Base-by-base conservation (phyloP, 495 filamentous ascomycete species). In the Pseudoneurospora amorphoporcata region DNA sequence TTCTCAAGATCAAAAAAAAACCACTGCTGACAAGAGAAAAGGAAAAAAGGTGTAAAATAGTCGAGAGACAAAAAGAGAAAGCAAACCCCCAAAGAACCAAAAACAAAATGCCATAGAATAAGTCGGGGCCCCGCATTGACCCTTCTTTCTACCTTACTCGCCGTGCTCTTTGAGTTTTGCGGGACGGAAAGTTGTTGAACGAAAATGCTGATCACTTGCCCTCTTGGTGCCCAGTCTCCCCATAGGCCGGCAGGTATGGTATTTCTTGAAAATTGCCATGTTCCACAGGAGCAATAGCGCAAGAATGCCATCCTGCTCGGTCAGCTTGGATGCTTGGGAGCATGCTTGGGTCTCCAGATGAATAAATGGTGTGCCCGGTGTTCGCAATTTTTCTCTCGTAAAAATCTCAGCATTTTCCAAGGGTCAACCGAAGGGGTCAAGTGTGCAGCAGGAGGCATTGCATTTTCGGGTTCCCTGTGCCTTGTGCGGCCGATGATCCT, bases 241-340 rank as follows among this genome's bases (percentile, higher is more conserved):
- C 12, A 29, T 47, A 23, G 69, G 39, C 41, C 69, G 45, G 41
- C 29, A 14, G 3, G 35, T 65, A 77, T 77, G 76, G 76, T 68
- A 75, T 76, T 78, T 78, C 43, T 75, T 32, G 32, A 42, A 72
- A 78, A 74, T 78, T 65, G 69, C 76, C 76, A 77, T 78, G 75
- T 77, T 74, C 58, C 72, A 72, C 73, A 68, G 39, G 37, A 35
- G 53, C 53, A 35, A 65, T 35, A 65, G 53, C 53, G 53, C 69
- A 58, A 58, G 47, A 78, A 76, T 76, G 17, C 58, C 35, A 23
- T 72, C 35, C 35, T 37, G 35, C 35, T 37, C 35, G 71, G 19
- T 69, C n/a, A 39, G 68, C 32, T 41, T 69, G 68, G 23, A 23
- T 23, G 23, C 23, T 23, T 23, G 23, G 65, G 29, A 35, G 29